Conservation (phyloP, 1,139 yeast genomes). For the Pichia sp. region DNA sequence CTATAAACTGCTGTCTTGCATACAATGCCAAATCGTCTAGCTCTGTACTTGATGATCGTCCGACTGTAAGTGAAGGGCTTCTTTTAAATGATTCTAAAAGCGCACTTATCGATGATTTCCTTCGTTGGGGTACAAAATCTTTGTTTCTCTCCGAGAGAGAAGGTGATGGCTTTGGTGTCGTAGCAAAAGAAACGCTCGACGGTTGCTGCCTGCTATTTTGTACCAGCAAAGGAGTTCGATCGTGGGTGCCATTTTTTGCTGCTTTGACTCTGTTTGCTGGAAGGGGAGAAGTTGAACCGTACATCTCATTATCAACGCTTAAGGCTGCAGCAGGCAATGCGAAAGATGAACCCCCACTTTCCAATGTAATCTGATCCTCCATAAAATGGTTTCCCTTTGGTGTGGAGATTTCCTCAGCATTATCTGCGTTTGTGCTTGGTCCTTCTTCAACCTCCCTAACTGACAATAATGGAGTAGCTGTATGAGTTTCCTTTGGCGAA, state of each 20-base stretch:
- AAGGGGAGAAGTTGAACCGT: slow-evolving; percentile 5
- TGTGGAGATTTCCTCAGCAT: slow-evolving; percentile 4
- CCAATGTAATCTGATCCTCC: slow-evolving; percentile 11
- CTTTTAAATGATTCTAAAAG: slow-evolving; percentile 19
- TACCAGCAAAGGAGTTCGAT: slow-evolving; percentile 30
- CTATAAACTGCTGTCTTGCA: slow-evolving; percentile 44
- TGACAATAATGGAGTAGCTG: neutral
- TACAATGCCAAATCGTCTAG: slow-evolving; percentile 28
- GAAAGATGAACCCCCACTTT: slow-evolving; percentile 2
- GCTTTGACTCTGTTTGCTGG: neutral
- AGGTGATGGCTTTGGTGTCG: neutral
- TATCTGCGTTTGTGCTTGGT: neutral
- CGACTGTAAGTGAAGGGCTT: slow-evolving; percentile 9
- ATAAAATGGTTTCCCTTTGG: slow-evolving; percentile 1
- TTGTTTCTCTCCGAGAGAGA: neutral
- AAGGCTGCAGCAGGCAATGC: slow-evolving; percentile 13
- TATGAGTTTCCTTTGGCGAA: neutral
- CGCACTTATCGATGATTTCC: slow-evolving; percentile 13
- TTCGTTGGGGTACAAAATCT: neutral
- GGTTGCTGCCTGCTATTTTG: neutral
- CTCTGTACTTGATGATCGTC: slow-evolving; percentile 15
- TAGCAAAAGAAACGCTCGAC: neutral
- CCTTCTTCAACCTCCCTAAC: neutral
- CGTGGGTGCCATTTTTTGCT: slow-evolving; percentile 18
- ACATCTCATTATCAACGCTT: neutral